Percentiles rank a stretch among this genome's conserved stretches.
These are phyloP conservation scores for Spathaspora sp. DNA, from an alignment of 1,139 yeast genomes.

Conservation along the genomic window DNA sequence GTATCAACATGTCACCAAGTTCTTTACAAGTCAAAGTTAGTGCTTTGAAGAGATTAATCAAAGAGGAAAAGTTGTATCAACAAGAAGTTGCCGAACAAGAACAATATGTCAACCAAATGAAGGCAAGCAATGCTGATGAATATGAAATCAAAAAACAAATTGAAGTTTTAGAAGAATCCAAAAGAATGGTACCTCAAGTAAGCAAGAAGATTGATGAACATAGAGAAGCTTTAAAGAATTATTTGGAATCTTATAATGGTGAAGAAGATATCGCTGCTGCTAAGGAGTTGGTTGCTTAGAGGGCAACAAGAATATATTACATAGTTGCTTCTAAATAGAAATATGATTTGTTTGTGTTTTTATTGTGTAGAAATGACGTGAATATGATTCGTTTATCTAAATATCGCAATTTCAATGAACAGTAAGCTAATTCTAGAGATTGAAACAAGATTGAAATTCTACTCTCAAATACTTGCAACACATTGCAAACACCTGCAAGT, in stretches of 20 bases:
- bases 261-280: constrained; percentile 51
- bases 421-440: too few species aligned
- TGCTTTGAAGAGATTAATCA: constrained; percentile 71
- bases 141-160: constrained; percentile 68
- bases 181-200: constrained; percentile 66
- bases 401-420: too few species aligned
- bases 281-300: constrained; percentile 21
- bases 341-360: neutral
- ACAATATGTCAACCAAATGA: constrained; percentile 44
- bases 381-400: too few species aligned
- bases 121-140: constrained; percentile 51
- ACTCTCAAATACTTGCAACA: too few species aligned
- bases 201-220: constrained; percentile 52
- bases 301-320: neutral
- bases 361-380: too few species aligned
- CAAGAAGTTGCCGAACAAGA: constrained; percentile 66
- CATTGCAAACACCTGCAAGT: too few species aligned
- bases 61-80: constrained; percentile 66
- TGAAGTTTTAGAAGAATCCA: constrained; percentile 68
- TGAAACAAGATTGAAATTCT: too few species aligned
- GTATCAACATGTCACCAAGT: constrained; percentile 66
- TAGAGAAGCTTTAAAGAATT: constrained; percentile 40
- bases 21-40: constrained; percentile 72
- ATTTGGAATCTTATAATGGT: constrained; percentile 35
- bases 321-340: neutral